Evolutionary conservation across 805 yeast species (phyloP), one percentile per base, ranked within the genome.

Genomic region (Sugiyamaella mastotermitis): DNA sequence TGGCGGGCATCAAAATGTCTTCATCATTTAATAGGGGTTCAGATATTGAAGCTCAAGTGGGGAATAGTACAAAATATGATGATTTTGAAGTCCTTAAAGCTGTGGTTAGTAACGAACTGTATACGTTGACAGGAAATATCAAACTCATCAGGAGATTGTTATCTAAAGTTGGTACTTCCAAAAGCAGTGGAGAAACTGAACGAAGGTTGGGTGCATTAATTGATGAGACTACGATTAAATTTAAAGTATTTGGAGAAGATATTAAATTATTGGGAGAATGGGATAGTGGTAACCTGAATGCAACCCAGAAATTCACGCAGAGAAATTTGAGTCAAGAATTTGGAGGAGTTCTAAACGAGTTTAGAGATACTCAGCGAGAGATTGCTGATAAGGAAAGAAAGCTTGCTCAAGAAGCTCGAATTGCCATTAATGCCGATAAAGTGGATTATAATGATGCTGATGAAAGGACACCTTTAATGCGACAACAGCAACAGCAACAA

Each of bases 241-340:
- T 51, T 33, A 40, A 41, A 31, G 18, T 22, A 7, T 33, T 48
- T 8, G 50, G 51, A 5, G 31, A 30, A 8, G 38, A 33, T 13
- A 38, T 46, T 20, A 46, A 45, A 33, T 21, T 37, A 5, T 23
- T 49, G 10, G 33, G 40, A 10, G 45, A 41, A 15, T 41, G 45
- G 43, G 43, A 45, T 35, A 18, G 35, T 16, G 24, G 31, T 9
- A n/a, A 34, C 18, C 39, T 51, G 30, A 23, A 33, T n/a, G 35
- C 43, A 14, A 42, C 54, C 3, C 50, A 51, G 32, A 37, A 40
- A 41, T 67, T 73, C 46, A 64, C 69, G 6, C 69, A 68, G 46
- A 74, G 74, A 15, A 70, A 81, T 41, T 56, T 83, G 14, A 61
- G 65, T 11, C 65, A 64, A 16, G 90, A 83, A 55, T 77, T 74